phyloP scores from a whole-genome alignment of 306 rosid species.

The Bauhinia variegata region DNA sequence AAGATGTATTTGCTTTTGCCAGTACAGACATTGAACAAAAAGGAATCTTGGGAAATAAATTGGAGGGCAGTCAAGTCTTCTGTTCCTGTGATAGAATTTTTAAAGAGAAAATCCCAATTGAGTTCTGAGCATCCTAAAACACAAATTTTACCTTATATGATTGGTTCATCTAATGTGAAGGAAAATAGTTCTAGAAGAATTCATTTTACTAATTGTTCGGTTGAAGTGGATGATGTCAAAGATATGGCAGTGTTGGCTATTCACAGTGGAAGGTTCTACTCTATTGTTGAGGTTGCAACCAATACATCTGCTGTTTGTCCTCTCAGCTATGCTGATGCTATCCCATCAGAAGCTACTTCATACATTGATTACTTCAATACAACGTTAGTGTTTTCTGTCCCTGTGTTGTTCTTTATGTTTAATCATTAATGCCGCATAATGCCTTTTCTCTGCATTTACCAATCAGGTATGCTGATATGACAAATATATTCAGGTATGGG shows the following conservation, averaged over 20 bases:
- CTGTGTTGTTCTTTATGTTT: not conserved
- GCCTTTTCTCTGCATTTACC: not conserved
- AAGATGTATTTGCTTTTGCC: constrained; percentile 70
- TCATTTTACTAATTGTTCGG: constrained; percentile 53
- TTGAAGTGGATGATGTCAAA: constrained; percentile 41
- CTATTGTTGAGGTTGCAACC: constrained; percentile 51
- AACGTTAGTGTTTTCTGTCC: constrained; percentile 51
- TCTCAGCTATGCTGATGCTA: constrained; percentile 46
- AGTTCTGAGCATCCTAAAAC: constrained; percentile 33
- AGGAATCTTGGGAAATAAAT: constrained; percentile 48
- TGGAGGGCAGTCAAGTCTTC: constrained; percentile 65
- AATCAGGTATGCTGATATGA: constrained; percentile 15
- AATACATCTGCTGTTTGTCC: constrained; percentile 59
- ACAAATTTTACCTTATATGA: constrained; percentile 30
- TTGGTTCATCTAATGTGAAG: constrained; percentile 35
- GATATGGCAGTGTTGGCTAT: constrained; percentile 69
- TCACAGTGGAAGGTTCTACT: constrained; percentile 68
- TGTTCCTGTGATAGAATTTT: constrained; percentile 47
- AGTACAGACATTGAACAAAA: constrained; percentile 36
- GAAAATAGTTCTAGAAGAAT: constrained; percentile 30
- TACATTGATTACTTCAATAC: constrained; percentile 56
- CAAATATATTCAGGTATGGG: constrained; percentile 51
- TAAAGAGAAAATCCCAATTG: constrained; percentile 38
- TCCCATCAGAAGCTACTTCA: constrained; percentile 41
- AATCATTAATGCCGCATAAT: not conserved